Base-by-base conservation (phyloP, 352 stramenopile species). In the Phytophthora pluvialis region DNA sequence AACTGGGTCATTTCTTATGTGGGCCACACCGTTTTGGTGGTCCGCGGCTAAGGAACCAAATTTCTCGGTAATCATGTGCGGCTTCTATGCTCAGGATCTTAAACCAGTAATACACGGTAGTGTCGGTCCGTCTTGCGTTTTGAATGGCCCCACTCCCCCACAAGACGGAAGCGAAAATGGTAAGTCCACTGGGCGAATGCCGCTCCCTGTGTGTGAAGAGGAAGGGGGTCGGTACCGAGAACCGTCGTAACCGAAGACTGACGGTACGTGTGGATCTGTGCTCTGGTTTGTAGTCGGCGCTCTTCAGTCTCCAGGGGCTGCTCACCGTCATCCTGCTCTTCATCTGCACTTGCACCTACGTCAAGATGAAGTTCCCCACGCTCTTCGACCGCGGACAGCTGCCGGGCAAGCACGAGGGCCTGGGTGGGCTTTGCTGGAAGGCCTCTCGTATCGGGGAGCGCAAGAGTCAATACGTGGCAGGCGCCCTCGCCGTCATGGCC, bases 281-380 rank as follows among this genome's bases (percentile, higher is more conserved):
- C 21, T 21, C 46, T 45, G 44, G 11, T 38, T 71, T 66, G 33
- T 46, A 98, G 96, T 98, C 94, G 33, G 97, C 97, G 18, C 94
- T 99, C 33, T 99, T 99, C 72, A 97, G 98, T 60, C 97, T 99
- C 67, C 93, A 97, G 47, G 97, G 94, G 31, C 79, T 99, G 44
- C 88, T 99, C 39, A 99, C 96, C 15, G 93, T 99, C 36, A 80
- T 99, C 42, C 70, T 99, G 52, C 88, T 99, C 43, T 91, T 99
- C 72, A 98, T 99, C 80, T 99, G 96, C 80, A 98, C 94, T 33
- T 98, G 93, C 76, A 97, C 96, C 10, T 99, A 98, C 84, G 84
- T 99, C 36, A 91, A 97, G 66, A 96, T 97, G 73, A 95, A 98
- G 65, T 91, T 98, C 70, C 94, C 96, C 18, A 94, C 86, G 40